Evolutionary conservation across 176 grass and related monocot genomes (phyloP).

Genomic region (Carex parvula): DNA sequence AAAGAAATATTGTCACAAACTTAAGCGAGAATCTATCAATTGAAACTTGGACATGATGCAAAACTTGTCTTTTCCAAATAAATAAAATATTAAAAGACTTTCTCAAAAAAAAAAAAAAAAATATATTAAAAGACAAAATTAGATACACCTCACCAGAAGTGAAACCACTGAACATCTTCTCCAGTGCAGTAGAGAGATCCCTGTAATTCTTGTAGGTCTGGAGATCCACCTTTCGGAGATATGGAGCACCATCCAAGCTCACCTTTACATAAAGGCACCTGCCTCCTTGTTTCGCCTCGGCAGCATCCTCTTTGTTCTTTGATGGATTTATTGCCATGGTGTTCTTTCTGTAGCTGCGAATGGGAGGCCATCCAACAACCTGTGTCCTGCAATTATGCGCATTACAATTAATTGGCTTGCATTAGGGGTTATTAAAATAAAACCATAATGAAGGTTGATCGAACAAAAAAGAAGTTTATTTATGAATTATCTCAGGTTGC

Average conservation of each 20-base stretch:
- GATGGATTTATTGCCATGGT: constrained; percentile 59
- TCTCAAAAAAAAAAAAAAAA: no score
- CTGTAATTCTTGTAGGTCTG: constrained; percentile 69
- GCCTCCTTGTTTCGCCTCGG: constrained; percentile 32
- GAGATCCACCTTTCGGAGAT: constrained; percentile 83
- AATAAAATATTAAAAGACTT: constrained; percentile 15
- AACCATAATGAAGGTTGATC: not conserved
- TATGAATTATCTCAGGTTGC: not conserved
- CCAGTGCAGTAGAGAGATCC: constrained; percentile 56
- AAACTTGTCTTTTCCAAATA: not conserved
- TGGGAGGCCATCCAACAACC: constrained; percentile 89
- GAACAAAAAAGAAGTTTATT: not conserved
- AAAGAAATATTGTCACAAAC: not conserved
- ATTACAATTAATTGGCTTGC: not conserved
- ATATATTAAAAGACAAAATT: no score
- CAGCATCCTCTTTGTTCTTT: constrained; percentile 45
- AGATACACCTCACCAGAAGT: constrained; percentile 51
- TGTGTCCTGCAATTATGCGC: constrained; percentile 46
- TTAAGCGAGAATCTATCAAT: constrained; percentile 8
- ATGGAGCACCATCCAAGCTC: constrained; percentile 83
- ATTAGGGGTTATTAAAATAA: not conserved
- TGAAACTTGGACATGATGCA: not conserved
- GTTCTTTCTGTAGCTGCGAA: constrained; percentile 70
- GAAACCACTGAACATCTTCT: constrained; percentile 77
- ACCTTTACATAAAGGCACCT: constrained; percentile 71